Percentiles rank a stretch among this genome's conserved stretches.
phyloP scores from a whole-genome alignment of 345 rosid species.

The Pugionium dolabratum region DNA sequence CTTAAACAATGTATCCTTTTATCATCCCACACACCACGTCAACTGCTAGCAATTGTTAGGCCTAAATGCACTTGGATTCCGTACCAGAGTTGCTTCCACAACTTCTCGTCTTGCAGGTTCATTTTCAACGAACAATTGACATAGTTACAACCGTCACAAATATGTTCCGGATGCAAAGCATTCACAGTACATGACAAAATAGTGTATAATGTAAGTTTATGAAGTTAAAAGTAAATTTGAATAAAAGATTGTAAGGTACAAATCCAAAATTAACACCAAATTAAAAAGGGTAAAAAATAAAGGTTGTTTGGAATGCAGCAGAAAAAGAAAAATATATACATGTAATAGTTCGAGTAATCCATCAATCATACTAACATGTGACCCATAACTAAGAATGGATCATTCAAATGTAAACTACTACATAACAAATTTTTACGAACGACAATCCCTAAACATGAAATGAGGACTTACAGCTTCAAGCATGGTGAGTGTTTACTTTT shows the following conservation, averaged over 20 bases:
- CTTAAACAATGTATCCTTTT: slow-evolving; percentile 54
- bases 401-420: background rate
- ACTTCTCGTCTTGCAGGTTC: slow-evolving; percentile 94
- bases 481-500: slow-evolving; percentile 85
- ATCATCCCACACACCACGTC: slow-evolving; percentile 73
- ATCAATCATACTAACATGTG: background rate
- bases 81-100: slow-evolving; percentile 87
- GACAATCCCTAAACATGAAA: slow-evolving; percentile 8
- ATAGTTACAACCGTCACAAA: slow-evolving; percentile 97
- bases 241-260: slow-evolving; percentile 3
- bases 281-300: background rate
- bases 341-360: background rate
- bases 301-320: background rate
- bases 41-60: slow-evolving; percentile 98
- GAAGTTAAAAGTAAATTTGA: background rate
- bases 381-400: background rate
- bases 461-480: slow-evolving; percentile 79
- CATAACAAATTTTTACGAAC: background rate
- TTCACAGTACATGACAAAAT: slow-evolving; percentile 78
- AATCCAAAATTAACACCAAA: background rate
- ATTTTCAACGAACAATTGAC: slow-evolving; percentile 82
- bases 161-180: slow-evolving; percentile 97
- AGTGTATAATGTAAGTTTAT: slow-evolving; percentile 1
- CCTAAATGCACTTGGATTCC: slow-evolving; percentile 96
- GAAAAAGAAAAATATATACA: slow-evolving; percentile 13